Base-by-base conservation (phyloP, 805 yeast species). In the Ogataea zsoltii region DNA sequence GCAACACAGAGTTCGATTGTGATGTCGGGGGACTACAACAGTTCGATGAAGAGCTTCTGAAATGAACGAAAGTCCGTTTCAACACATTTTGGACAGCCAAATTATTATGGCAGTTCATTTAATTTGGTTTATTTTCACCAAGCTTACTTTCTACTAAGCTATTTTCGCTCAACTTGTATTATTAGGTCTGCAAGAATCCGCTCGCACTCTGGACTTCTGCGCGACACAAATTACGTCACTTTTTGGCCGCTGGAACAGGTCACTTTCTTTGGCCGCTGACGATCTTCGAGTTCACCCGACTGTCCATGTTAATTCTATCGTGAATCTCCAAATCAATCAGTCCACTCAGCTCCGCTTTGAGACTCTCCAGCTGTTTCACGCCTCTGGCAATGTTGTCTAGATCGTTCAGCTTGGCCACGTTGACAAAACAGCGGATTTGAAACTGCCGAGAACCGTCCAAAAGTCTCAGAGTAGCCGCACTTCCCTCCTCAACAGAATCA, bases 301-400 rank as follows among this genome's bases (percentile, higher is more conserved):
- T 80, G 62, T 90, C 96, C 89, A 90, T 88, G 19, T 75, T 71
- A 60, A 79, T 80, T 50, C 96, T 74, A 58, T 88, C 94, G 4
- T 96, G 96, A 26, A 86, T 77, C 15, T 72, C 79, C 38, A 91
- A 71, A 38, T 80, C 79, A 7, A 91, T 74, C 40, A 89, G 69
- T 12, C 90, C 90, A 45, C 74, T 68, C 48, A 91, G 67, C 41
- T 83, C 88, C 15, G 71, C 79, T 62, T 87, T 88, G 32, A 89
- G 66, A 37, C 66, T 70, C 38, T 80, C 68, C 51, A 91, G 67
- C 44, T 83, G 82, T 46, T 77, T 78, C 3, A 83, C 79, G 1
- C 89, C 88, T 45, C 75, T 75, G 44, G 79, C 80, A 7, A 86
- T 79, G 40, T 77, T 76, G 25, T 87, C 91, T 34, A 90, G 74